Evolutionary conservation across 495 filamentous ascomycete genomes (phyloP).

Genomic region (Astrothelium subdiscretum): DNA sequence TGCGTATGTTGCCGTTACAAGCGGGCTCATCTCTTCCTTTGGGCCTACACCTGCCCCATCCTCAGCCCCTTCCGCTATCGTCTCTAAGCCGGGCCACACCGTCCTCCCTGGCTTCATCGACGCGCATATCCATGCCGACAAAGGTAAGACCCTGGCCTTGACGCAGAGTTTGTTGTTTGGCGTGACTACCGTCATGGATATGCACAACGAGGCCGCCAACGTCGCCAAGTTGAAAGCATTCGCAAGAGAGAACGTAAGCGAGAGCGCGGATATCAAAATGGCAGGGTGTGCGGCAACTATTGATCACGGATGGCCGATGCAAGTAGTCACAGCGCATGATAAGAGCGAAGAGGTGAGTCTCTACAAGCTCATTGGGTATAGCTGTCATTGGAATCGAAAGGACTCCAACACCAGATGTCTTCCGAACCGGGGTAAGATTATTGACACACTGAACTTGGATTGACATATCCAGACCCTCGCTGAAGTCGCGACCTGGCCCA

Average conservation of each 20-base stretch:
- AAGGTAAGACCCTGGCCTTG: slow-evolving; percentile 21
- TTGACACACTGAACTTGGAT: no score
- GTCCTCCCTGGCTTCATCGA: slow-evolving; percentile 30
- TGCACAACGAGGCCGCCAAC: slow-evolving; percentile 30
- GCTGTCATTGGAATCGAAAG: no score
- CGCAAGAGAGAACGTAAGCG: slow-evolving; percentile 14
- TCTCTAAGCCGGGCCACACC: slow-evolving; percentile 25
- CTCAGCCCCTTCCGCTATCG: background rate
- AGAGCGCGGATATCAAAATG: slow-evolving; percentile 25
- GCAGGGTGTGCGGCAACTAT: slow-evolving; percentile 24
- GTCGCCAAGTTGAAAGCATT: slow-evolving; percentile 41
- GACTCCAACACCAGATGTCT: no score
- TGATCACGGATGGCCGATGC: slow-evolving; percentile 28
- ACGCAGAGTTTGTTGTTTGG: slow-evolving; percentile 27
- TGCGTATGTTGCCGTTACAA: background rate
- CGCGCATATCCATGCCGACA: slow-evolving; percentile 27
- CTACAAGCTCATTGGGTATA: no score
- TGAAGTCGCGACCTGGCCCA: no score
- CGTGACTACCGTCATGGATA: slow-evolving; percentile 27
- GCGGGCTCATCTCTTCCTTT: background rate
- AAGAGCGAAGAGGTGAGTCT: no score
- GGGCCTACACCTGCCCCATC: background rate
- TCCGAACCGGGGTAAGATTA: no score
- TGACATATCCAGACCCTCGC: no score
- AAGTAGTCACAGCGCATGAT: slow-evolving; percentile 23